Percentiles rank a stretch among this genome's conserved stretches.
Conservation (phyloP, 2,329 filamentous ascomycete genomes). For the Arachnopeziza araneosa region DNA sequence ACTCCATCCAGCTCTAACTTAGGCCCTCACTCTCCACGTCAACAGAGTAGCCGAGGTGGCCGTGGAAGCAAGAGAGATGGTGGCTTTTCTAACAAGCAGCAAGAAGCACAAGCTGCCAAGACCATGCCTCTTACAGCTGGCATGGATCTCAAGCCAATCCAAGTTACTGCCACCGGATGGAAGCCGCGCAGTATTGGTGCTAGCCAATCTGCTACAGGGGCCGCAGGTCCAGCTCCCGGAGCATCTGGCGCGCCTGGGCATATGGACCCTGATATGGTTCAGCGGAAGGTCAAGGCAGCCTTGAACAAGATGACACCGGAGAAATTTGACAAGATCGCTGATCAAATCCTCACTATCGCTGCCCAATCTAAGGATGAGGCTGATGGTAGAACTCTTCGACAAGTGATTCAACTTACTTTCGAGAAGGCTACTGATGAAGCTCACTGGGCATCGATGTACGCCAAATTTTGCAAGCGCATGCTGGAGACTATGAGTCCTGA, state of each 20-base stretch:
- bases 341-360: conserved; percentile 88
- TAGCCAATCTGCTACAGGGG: conserved; percentile 32
- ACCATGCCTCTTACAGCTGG: conserved; percentile 87
- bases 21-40: conserved; percentile 65
- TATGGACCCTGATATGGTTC: conserved; percentile 86
- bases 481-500: conserved; percentile 90
- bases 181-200: conserved; percentile 70
- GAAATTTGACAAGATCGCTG: conserved; percentile 94
- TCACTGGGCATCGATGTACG: conserved; percentile 98
- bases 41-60: conserved; percentile 53
- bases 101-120: conserved; percentile 69
- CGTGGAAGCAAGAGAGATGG: conserved; percentile 57
- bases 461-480: conserved; percentile 97
- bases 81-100: conserved; percentile 40
- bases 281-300: conserved; percentile 96
- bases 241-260: conserved; percentile 45
- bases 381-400: conserved; percentile 88
- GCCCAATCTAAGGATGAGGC: conserved; percentile 92
- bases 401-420: conserved; percentile 98
- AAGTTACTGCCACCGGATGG: conserved; percentile 72
- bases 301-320: conserved; percentile 99
- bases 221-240: conserved; percentile 39
- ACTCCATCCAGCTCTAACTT: conserved; percentile 54
- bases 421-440: conserved; percentile 98
- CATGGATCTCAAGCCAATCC: conserved; percentile 74